Evolutionary conservation across 208 protist species (phyloP).

Genomic region (Acanthamoeba healyi): DNA sequence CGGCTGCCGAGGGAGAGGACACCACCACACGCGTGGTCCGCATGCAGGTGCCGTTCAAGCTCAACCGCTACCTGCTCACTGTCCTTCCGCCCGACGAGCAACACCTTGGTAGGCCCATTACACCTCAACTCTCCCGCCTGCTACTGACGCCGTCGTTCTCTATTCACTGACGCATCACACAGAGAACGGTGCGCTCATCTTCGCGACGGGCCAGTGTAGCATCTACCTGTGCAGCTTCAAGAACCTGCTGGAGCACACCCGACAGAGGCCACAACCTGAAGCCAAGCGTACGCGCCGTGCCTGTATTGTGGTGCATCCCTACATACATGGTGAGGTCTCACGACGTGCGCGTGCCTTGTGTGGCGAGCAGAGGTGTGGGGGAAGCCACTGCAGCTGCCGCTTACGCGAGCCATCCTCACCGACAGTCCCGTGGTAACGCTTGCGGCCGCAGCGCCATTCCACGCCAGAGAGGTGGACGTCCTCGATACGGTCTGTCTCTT

Average conservation of each 20-base stretch:
- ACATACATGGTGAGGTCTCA: too few relatives aligned
- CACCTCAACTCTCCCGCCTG: too few relatives aligned
- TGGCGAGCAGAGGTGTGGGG: constrained; percentile 22
- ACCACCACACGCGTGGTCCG: not conserved
- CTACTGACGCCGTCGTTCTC: not conserved
- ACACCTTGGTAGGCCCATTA: too few relatives aligned
- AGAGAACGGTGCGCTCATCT: constrained; percentile 41
- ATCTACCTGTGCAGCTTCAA: constrained; percentile 24
- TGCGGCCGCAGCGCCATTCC: constrained; percentile 1
- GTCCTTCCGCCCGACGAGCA: not conserved
- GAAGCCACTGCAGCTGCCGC: constrained; percentile 45
- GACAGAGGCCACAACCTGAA: not conserved
- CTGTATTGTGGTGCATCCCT: too few relatives aligned
- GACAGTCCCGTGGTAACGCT: constrained; percentile 11
- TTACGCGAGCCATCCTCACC: constrained; percentile 2
- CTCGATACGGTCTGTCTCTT: constrained; percentile 54
- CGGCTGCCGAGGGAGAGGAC: not conserved
- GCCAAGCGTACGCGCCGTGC: not conserved
- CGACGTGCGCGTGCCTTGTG: not conserved
- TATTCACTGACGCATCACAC: too few relatives aligned
- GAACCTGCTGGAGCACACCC: not conserved
- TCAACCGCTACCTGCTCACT: constrained; percentile 5
- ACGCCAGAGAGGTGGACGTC: constrained; percentile 16
- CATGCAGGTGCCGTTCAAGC: constrained; percentile 30
- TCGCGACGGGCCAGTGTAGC: constrained; percentile 12